Conservation (phyloP, 345 rosid genomes). For the Aurinia saxatilis region DNA sequence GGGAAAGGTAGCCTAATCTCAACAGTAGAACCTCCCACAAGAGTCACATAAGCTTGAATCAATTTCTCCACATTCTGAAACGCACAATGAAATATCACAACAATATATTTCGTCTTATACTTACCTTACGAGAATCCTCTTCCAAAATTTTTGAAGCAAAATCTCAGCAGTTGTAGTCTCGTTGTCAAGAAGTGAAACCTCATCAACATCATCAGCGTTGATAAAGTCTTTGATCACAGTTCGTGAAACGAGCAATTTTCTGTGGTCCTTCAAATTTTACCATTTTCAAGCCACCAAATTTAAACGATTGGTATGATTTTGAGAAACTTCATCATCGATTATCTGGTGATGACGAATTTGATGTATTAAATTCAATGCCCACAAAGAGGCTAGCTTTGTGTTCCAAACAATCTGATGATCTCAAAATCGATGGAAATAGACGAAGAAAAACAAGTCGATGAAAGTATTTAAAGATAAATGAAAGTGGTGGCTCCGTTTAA, state of each 20-base stretch:
- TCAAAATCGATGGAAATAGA: too few relatives aligned
- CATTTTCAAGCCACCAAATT: too few relatives aligned
- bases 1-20: constrained; percentile 72
- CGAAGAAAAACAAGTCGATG: too few relatives aligned
- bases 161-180: constrained; percentile 83
- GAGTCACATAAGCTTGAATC: constrained; percentile 66
- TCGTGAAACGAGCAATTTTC: constrained; percentile 48
- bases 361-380: too few relatives aligned
- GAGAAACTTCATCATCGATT: too few relatives aligned
- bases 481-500: too few relatives aligned
- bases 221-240: constrained; percentile 45
- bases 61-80: constrained; percentile 54
- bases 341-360: too few relatives aligned
- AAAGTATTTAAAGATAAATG: too few relatives aligned
- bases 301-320: too few relatives aligned
- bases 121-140: constrained; percentile 51
- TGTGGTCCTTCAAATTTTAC: too few relatives aligned
- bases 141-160: constrained; percentile 63
- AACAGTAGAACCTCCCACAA: constrained; percentile 54
- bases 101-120: constrained; percentile 40
- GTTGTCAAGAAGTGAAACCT: constrained; percentile 71
- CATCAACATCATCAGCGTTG: constrained; percentile 61
- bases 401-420: too few relatives aligned
- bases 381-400: too few relatives aligned
- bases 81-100: constrained; percentile 61